Percentiles rank a stretch among this genome's conserved stretches.
phyloP scores from a whole-genome alignment of 495 filamentous ascomycete species.

The Alectoria sarmentosa region DNA sequence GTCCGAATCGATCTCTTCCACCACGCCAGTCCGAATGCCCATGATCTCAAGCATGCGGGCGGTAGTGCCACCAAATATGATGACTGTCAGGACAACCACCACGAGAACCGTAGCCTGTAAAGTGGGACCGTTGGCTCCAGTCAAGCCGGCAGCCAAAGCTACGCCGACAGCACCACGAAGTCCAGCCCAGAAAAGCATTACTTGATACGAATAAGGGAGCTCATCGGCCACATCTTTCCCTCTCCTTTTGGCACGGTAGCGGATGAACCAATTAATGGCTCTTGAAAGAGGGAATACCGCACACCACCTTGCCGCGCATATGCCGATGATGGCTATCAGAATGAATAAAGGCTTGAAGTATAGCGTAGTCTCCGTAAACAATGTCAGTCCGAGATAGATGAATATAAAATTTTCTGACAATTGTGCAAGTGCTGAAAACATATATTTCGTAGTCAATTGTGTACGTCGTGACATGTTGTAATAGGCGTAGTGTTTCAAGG shows the following conservation, averaged over 20 bases:
- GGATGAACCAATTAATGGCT: conserved; percentile 88
- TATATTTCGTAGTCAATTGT: conserved; percentile 95
- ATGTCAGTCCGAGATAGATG: conserved; percentile 90
- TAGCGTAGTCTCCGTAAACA: conserved; percentile 85
- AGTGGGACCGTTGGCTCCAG: conserved; percentile 66
- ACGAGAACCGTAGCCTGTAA: conserved; percentile 90
- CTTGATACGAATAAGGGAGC: conserved; percentile 86
- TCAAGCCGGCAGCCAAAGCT: conserved; percentile 84
- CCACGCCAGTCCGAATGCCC: conserved; percentile 87
- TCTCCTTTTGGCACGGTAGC: conserved; percentile 73
- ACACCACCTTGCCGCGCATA: conserved; percentile 84
- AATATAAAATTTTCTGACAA: conserved; percentile 99
- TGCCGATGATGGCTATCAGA: conserved; percentile 80
- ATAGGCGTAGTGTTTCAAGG: conserved; percentile 97
- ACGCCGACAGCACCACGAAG: conserved; percentile 94
- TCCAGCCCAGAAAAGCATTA: conserved; percentile 98
- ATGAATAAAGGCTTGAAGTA: conserved; percentile 95
- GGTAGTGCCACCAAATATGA: conserved; percentile 96
- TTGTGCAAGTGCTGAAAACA: conserved; percentile 92
- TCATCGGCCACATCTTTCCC: conserved; percentile 81
- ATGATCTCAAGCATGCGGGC: conserved; percentile 98
- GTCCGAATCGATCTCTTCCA: conserved; percentile 93
- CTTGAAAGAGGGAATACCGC: conserved; percentile 90
- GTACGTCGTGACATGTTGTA: conserved; percentile 99
- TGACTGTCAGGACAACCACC: conserved; percentile 94